These are phyloP conservation scores for Amanita pseudoporphyria DNA, from an alignment of 768 basidiomycete species.

Conservation along the genomic window DNA sequence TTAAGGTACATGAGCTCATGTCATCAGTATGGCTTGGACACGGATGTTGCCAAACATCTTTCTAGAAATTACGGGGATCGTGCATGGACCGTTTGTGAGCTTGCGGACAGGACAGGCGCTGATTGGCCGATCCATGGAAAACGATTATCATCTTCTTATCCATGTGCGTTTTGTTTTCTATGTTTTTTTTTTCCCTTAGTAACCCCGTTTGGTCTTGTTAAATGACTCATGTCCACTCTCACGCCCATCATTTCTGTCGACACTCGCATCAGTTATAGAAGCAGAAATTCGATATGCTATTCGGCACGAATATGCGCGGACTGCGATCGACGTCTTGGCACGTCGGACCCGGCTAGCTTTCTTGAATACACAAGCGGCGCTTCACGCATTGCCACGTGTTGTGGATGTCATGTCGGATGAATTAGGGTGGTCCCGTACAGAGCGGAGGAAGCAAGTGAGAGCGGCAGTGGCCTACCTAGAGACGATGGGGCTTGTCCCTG, in stretches of 20 bases:
- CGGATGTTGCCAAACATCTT: conserved; percentile 88
- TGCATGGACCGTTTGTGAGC: conserved; percentile 87
- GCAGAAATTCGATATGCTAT: conserved; percentile 89
- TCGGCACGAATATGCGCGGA: conserved; percentile 84
- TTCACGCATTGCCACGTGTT: conserved; percentile 77
- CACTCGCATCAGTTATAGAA: conserved; percentile 56
- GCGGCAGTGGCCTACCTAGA: conserved; percentile 57
- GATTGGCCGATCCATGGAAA: conserved; percentile 84
- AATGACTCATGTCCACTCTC: background rate
- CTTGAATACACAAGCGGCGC: conserved; percentile 81
- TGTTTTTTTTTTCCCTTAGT: background rate
- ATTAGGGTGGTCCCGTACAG: conserved; percentile 60
- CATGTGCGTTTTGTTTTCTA: conserved; percentile 40
- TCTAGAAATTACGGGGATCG: conserved; percentile 94
- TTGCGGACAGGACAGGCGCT: conserved; percentile 67
- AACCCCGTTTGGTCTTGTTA: background rate
- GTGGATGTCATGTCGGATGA: conserved; percentile 89
- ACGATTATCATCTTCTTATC: conserved; percentile 60
- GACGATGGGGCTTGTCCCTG: conserved; percentile 75
- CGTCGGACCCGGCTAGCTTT: conserved; percentile 88
- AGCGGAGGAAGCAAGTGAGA: conserved; percentile 50
- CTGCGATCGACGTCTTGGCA: conserved; percentile 88
- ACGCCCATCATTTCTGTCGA: background rate
- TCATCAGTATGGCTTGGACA: conserved; percentile 74
- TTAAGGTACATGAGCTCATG: background rate